Evolutionary conservation across 768 basidiomycete species (phyloP), one percentile per base, ranked within the genome.

Genomic region (Termitomyces sp.): DNA sequence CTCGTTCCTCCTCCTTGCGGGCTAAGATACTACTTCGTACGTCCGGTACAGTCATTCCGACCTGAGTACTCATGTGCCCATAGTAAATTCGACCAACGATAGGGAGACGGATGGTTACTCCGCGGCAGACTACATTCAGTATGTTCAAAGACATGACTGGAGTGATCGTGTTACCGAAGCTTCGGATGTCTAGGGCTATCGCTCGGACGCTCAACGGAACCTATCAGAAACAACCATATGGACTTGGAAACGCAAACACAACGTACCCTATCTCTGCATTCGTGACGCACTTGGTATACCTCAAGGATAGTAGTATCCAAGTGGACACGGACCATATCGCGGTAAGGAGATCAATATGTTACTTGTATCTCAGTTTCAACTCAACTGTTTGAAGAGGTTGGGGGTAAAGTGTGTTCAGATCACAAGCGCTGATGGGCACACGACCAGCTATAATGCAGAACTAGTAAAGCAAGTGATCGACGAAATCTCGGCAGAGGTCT

Each of bases 1-100:
- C 91, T 15, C 75, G 81, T 33, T 95, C 92, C 38, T 71, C 71
- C 11, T 78, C 78, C 19, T 75, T 96, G 30, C 80, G 80, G 31
- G 89, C 87, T 7, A 97, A 97, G 68, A 80, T 95, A 7, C 71
- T 98, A n/a, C 78, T 98, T 0, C 68, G 94, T 95, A 67, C 72
- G 89, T 73, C 5, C 50, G 19, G 19, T 47, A 56, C 43, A 23
- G 44, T 44, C 58, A 48, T 57, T 38, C 47, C 53, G 35, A 38
- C 21, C 37, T 33, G 43, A 31, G 11, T 11, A 5, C 9, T 55
- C 19, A 53, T 54, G 41, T 46, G 44, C 57, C 19, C 50, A 42
- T 26, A 96, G 94, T 98, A 55, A 98, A 97, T 67, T 76, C 82
- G 12, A 80, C 78, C 61, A 97, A 96, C 64, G 95, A 98, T 66